Evolutionary conservation across 371 early-diverging fungal species (phyloP).

Genomic region (Apophysomyces variabilis): DNA sequence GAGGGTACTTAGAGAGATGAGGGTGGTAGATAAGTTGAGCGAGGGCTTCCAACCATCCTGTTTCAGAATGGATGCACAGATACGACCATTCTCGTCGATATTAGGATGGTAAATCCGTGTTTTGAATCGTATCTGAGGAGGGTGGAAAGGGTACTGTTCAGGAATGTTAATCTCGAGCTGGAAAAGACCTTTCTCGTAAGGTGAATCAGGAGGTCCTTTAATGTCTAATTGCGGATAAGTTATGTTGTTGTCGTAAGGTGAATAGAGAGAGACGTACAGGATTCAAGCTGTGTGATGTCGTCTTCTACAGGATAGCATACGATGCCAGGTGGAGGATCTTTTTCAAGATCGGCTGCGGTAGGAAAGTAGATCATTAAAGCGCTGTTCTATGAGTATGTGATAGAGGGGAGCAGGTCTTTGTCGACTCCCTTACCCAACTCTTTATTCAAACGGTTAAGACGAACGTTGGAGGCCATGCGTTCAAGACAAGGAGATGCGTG

Average conservation of each 20-base stretch:
- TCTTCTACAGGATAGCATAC: constrained; percentile 54
- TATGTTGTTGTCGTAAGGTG: neutral
- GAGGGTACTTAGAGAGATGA: constrained; percentile 45
- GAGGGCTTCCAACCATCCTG: constrained; percentile 59
- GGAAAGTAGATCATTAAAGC: neutral
- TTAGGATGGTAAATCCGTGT: constrained; percentile 62
- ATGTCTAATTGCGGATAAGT: constrained; percentile 31
- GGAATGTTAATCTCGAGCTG: constrained; percentile 50
- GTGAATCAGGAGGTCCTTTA: constrained; percentile 58
- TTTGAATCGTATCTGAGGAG: constrained; percentile 56
- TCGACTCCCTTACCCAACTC: constrained; percentile 23
- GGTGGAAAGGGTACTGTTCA: constrained; percentile 52
- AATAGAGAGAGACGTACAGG: constrained; percentile 34
- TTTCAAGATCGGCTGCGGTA: constrained; percentile 37
- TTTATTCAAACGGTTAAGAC: constrained; percentile 24
- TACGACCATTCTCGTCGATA: constrained; percentile 55
- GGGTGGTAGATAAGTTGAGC: constrained; percentile 44
- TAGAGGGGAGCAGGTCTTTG: neutral
- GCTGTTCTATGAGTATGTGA: no score
- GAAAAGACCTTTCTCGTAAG: constrained; percentile 56
- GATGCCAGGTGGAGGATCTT: constrained; percentile 56
- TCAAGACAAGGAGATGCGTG: neutral
- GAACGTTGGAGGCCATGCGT: constrained; percentile 16
- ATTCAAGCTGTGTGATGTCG: constrained; percentile 42
- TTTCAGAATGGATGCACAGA: constrained; percentile 61